Base-by-base conservation (phyloP, 2,329 filamentous ascomycete genomes). In the Cladosporium phlei region DNA sequence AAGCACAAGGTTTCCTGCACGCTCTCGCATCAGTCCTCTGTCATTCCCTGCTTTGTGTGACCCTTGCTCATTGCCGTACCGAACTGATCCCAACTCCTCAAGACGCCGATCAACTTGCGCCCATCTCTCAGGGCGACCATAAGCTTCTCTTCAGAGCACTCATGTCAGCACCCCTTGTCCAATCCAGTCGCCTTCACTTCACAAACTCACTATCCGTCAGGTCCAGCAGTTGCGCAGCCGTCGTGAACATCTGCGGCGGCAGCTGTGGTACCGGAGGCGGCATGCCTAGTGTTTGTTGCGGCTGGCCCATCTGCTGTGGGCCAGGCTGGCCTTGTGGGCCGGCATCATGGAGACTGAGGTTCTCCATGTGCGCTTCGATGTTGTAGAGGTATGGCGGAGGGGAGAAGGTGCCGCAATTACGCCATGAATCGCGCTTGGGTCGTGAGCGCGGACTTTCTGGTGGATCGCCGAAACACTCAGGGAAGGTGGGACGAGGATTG, bases 71-170 rank as follows among this genome's bases (percentile, higher is more conserved):
- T 48, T n/a, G 20, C 22, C 58, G 9, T 82, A 95, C 90, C 91
- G 63, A 95, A 97, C 69, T 98, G 93, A 69, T 98, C 93, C 88
- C 93, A 98, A 58, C 88, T 95, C 61, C 93, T 79, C 57, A 98
- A 71, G 37, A 97, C 87, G 22, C 93, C 93, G 57, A 95, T 86
- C 56, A 97, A 75, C 71, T 97, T 97, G 59, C 91, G 82, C 52
- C 94, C 93, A 65, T 98, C 93, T 57, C 93, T 85, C 46, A 98
- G 78, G 37, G 90, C 82, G 47, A 97, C 78, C 70, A 96, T 82
- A 50, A 98, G 82, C 72, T 98, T 98, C 74, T 98, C 93, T 97
- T 66, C 53, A 57, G 24, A 32, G 32, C 34, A 19, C 39, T 24
- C n/a, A 19, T 48, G 44, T 34, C 14, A 48, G 19, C 14, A 30